A percentile compares a stretch with the other conserved stretches of the same genome.
These are phyloP conservation scores for Erodium maritimum DNA, from an alignment of 345 rosid species.

Conservation along the genomic window DNA sequence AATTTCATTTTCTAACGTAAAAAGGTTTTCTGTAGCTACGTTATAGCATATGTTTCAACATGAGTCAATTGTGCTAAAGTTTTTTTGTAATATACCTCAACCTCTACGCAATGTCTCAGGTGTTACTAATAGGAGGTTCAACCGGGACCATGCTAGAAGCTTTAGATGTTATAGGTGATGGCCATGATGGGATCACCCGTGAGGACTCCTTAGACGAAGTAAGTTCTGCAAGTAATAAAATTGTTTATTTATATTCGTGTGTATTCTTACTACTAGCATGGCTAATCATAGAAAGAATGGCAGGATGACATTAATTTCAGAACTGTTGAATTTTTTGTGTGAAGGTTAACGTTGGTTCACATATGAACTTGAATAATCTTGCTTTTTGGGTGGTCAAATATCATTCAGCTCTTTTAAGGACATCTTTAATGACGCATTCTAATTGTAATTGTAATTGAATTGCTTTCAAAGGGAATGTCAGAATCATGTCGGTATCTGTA, in stretches of 20 bases:
- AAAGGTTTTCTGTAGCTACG: too few species aligned
- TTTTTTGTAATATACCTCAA: not conserved
- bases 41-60: too few species aligned
- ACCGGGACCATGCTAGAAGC: constrained; percentile 98
- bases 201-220: constrained; percentile 57
- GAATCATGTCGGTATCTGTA: too few species aligned
- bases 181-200: constrained; percentile 30
- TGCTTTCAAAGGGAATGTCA: not conserved
- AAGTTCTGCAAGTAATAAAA: constrained; percentile 22
- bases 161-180: constrained; percentile 78
- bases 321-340: too few species aligned
- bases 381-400: not conserved
- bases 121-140: constrained; percentile 86
- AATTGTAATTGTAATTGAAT: not conserved
- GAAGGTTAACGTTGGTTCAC: not conserved
- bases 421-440: not conserved
- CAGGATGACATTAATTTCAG: too few species aligned
- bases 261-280: not conserved
- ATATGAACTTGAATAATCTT: not conserved
- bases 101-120: constrained; percentile 33
- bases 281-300: not conserved
- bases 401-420: not conserved
- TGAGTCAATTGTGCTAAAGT: not conserved
- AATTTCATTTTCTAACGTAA: too few species aligned
- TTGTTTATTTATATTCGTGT: too few species aligned